Base-by-base conservation (phyloP, 1,284 basidiomycete species). In the Xanthoconium separans region DNA sequence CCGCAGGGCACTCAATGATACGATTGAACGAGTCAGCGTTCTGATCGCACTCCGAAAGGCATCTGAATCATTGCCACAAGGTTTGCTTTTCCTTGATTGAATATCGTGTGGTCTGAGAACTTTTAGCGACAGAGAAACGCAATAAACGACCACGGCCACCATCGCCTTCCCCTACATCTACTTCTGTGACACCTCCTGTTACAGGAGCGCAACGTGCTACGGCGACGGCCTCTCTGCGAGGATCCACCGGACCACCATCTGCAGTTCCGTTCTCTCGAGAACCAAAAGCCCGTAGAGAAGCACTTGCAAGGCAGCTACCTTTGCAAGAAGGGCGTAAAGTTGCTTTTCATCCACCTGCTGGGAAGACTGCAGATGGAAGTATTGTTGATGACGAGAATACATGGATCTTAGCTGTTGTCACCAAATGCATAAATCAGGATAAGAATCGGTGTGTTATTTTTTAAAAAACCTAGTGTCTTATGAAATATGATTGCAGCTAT, bases 391-490 rank as follows among this genome's bases (percentile, higher is more conserved):
- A 89, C 54, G 85, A 89, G 64, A 85, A 80, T 50, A 83, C 84
- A 18, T 92, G 89, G 89, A 92, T 92, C 55, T 71, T 92, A 51
- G 90, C 89, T 4, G 78, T 88, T 3, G 80, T 92, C 22, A 87
- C 80, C 3, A 82, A 77, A 61, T 86, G 82, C 62, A 80, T 88
- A 39, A 83, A 82, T 54, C 78, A 82, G 51, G 85, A 88, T 58
- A 88, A 86, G 66, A 83, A 85, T 62, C 75, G 82, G 83, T 83
- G 36, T 31, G 56, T 51, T 27, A 8, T 34, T 47, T 58, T 51
- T 46, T 15, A 30, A 16, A 18, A 30, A 22, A 33, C n/a, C 15
- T 30, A 18, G 52, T 20, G 16, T 42, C 54, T 51, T 40, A 49
- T 44, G 37, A 31, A 53, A 46, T 22, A 46, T 46, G 36, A 58